Evolutionary conservation across 1,284 basidiomycete genomes (phyloP), one percentile per base, ranked within the genome.

Genomic region (Apiotrichum sp.): DNA sequence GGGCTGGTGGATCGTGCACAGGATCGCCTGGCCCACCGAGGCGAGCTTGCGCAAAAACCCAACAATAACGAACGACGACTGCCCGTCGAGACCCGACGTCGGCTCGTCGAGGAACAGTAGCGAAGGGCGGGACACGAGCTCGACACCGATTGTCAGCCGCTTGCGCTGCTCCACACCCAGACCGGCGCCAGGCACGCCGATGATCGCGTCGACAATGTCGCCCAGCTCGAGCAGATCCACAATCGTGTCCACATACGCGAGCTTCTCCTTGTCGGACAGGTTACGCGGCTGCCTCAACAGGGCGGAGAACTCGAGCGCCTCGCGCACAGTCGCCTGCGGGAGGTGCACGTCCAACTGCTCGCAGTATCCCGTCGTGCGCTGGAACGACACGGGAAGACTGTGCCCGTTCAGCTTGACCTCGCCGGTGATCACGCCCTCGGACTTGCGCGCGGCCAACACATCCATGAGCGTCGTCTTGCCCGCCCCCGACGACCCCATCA

Each of bases 241-340:
- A 35, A 80, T 78, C 38, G 76, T 73, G 51, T 81, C 77, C 50
- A 79, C 79, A 62, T 80, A 81, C 36, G 71, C 77, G 47, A 79
- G 69, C 68, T 79, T 80, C 38, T 80, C 79, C 52, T 75, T 78
- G 16, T 79, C 71, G 0, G 88, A 78, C 0, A 88, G 81, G 3
- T 78, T 78, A 5, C 78, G 72, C 0, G 87, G 86, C 66, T 93
- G 91, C n/a, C 90, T 83, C 7, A 93, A 76, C 60, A 84, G 80
- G 0, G 91, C 91, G 1, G 86, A 89, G 74, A 93, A 91, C 31
- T 83, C 75, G 0, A 95, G 75, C 0, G 89, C 86, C 66, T 95
- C 90, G 32, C 88, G 80, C 4, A 95, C 89, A 3, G 72, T 74
- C 4, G 71, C 56, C 46, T 62, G 62, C 22, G 66, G 66, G 7